phyloP scores from a whole-genome alignment of 2,329 filamentous ascomycete genomes.

The Keithomyces neogunnii region DNA sequence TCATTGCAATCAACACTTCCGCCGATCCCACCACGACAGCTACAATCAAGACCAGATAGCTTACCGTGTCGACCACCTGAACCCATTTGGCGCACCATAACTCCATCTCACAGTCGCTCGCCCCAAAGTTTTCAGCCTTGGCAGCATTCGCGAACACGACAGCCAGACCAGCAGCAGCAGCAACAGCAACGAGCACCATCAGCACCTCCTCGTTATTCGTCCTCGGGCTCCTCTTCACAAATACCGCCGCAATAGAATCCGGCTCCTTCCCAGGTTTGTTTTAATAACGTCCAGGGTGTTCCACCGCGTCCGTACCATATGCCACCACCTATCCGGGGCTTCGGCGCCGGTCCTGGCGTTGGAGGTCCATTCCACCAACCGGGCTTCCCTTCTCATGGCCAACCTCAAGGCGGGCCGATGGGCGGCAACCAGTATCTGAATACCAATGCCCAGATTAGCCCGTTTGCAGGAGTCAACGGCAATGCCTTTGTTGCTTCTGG shows the following conservation, averaged over 20 bases:
- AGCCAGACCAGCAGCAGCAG: background rate
- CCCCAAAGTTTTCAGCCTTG: too few relatives aligned
- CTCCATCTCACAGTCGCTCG: too few relatives aligned
- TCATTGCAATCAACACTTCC: background rate
- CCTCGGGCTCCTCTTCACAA: background rate
- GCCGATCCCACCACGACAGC: background rate
- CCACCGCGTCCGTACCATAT: conserved; percentile 13
- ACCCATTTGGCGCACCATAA: too few relatives aligned
- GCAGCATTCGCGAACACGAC: too few relatives aligned
- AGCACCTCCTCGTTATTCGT: background rate
- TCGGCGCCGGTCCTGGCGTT: conserved; percentile 27
- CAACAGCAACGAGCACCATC: background rate
- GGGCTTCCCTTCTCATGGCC: conserved; percentile 44
- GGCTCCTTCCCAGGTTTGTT: background rate
- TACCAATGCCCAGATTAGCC: conserved; percentile 58
- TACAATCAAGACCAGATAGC: background rate
- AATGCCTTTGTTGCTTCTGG: conserved; percentile 50
- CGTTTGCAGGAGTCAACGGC: conserved; percentile 50
- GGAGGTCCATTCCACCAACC: conserved; percentile 33
- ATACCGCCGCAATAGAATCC: background rate
- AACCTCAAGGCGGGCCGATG: conserved; percentile 44
- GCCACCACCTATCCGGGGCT: conserved; percentile 31
- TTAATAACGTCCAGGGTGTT: background rate
- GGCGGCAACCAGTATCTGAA: conserved; percentile 65
- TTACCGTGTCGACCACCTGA: too few relatives aligned